Evolutionary conservation across 257 asterid genomes (phyloP), one percentile per base, ranked within the genome.

Genomic region (Jasminum sambac): DNA sequence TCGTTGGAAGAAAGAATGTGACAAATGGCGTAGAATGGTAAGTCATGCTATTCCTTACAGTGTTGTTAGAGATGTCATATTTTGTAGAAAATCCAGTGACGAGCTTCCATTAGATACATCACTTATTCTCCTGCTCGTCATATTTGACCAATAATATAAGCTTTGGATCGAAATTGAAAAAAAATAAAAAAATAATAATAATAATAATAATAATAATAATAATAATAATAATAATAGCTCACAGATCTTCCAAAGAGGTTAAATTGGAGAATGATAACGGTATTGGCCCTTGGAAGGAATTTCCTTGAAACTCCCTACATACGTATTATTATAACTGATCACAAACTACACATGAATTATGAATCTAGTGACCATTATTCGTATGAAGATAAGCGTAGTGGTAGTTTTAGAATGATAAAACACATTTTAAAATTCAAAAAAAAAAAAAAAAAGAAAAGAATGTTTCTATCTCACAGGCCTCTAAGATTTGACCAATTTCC

Each of bases 241-340:
- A 78, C 86, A 84, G 62, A 55, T 78, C 82, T 0, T 40, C 69
- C 77, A 84, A 70, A 25, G 79, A 44, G n/a, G 77, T 73, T 78
- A 81, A 71, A 38, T 76, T 78, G 72, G 88, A 76, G 72, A 80
- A 78, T 5, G 95, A 79, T 42, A 77, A 61, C 36, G 98, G 98
- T 70, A 92, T 88, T 67, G 88, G 69, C 60, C 98, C 98, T 63
- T 85, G 80, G 73, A 92, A 84, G 63, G 96, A 82, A 79, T 92
- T 92, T 44, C 98, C 96, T 66, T 89, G 92, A 9, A 92, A 77
- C 82, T 89, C 81, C 87, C 98, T 92, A 82, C 57, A 74, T 58
- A 69, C 6, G 30, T 36, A 52, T 67, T 30, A 24, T 72, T 62
- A 67, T 7, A 57, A 48, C 48, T 39, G 24, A 48, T 61, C 48